These are phyloP conservation scores for Prunus kanzakura DNA, from an alignment of 306 rosid genomes.

Conservation along the genomic window DNA sequence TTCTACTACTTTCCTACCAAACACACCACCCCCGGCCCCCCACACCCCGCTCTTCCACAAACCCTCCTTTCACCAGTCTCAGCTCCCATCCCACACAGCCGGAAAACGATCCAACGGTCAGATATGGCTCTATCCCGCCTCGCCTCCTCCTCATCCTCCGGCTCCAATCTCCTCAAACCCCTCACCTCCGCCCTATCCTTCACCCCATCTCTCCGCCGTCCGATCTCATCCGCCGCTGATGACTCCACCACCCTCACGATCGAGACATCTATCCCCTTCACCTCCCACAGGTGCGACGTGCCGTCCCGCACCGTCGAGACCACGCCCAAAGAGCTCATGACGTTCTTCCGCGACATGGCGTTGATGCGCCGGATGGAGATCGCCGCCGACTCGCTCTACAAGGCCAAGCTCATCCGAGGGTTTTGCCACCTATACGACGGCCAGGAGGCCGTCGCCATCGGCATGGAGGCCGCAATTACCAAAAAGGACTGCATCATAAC, in stretches of 20 bases:
- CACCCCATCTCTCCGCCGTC: constrained; percentile 39
- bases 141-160: constrained; percentile 33
- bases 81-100: background rate
- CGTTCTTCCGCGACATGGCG: constrained; percentile 75
- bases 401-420: constrained; percentile 89
- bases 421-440: constrained; percentile 96
- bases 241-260: constrained; percentile 44
- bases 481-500: constrained; percentile 69
- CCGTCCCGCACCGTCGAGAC: constrained; percentile 83
- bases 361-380: constrained; percentile 92
- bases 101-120: constrained; percentile 19
- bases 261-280: constrained; percentile 79
- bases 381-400: constrained; percentile 92
- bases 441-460: constrained; percentile 82
- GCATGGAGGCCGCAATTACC: constrained; percentile 84
- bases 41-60: background rate
- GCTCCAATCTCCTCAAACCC: constrained; percentile 47
- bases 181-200: constrained; percentile 36
- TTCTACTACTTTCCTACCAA: background rate
- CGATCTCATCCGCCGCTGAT: constrained; percentile 44
- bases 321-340: constrained; percentile 50
- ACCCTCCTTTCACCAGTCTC: background rate
- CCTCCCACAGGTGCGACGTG: constrained; percentile 58
- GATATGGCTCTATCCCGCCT: constrained; percentile 58
- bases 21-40: background rate